phyloP scores from a whole-genome alignment of 176 grass and related monocot genomes.

The Areca catechu region DNA sequence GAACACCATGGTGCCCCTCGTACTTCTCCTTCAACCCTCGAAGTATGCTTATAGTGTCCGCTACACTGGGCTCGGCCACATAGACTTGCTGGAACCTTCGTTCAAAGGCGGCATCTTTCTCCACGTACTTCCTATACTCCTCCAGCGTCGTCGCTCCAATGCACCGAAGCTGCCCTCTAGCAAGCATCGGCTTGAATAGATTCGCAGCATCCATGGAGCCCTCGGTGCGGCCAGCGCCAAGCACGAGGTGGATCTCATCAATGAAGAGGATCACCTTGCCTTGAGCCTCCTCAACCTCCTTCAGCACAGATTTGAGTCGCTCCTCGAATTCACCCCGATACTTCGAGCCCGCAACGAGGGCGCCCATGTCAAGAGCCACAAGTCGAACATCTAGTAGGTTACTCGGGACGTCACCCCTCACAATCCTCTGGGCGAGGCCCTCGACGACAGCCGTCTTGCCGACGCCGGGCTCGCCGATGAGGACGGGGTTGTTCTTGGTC shows the following conservation, averaged over 20 bases:
- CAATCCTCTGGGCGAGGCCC: slow-evolving; percentile 67
- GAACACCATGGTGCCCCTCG: slow-evolving; percentile 69
- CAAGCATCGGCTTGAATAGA: slow-evolving; percentile 85
- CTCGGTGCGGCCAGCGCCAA: slow-evolving; percentile 60
- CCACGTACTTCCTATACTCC: slow-evolving; percentile 79
- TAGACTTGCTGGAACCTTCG: slow-evolving; percentile 74
- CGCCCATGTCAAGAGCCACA: slow-evolving; percentile 73
- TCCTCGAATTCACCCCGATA: slow-evolving; percentile 88
- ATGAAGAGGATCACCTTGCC: slow-evolving; percentile 86
- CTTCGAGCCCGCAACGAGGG: slow-evolving; percentile 69
- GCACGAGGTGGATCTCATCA: slow-evolving; percentile 81
- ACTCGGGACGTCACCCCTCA: slow-evolving; percentile 61
- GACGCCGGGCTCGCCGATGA: slow-evolving; percentile 70
- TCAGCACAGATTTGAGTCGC: slow-evolving; percentile 60
- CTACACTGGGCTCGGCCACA: slow-evolving; percentile 66
- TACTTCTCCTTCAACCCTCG: slow-evolving; percentile 77
- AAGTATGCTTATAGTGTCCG: slow-evolving; percentile 61
- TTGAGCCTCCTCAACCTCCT: slow-evolving; percentile 67
- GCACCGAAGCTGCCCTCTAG: slow-evolving; percentile 65
- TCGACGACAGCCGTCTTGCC: slow-evolving; percentile 80
- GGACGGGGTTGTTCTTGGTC: slow-evolving; percentile 80
- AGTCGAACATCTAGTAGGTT: slow-evolving; percentile 72
- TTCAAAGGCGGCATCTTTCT: slow-evolving; percentile 80
- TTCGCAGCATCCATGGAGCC: slow-evolving; percentile 84
- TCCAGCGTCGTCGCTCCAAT: slow-evolving; percentile 77